Conservation (phyloP, 2,329 filamentous ascomycete genomes). For the Fusarium penzigii region DNA sequence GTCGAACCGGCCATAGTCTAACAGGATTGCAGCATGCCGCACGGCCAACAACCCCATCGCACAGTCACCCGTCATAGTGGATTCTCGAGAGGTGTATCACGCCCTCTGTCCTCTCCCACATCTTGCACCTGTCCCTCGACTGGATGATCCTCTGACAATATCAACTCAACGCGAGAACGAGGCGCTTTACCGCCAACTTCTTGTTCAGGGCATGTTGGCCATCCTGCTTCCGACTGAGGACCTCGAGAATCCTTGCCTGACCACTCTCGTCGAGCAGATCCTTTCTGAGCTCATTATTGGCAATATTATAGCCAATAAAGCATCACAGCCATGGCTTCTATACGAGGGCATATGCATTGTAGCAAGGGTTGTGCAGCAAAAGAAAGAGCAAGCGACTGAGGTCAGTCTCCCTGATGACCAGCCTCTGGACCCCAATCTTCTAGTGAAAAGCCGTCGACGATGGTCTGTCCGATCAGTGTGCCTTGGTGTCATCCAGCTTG, state of each 20-base stretch:
- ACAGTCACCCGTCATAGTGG: conserved; percentile 59
- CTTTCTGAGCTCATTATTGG: conserved; percentile 88
- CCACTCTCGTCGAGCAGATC: conserved; percentile 81
- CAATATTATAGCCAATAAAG: conserved; percentile 75
- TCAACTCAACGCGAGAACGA: conserved; percentile 74
- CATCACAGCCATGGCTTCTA: conserved; percentile 84
- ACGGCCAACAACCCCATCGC: conserved; percentile 61
- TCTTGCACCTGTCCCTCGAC: conserved; percentile 72
- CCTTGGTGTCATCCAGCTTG: conserved; percentile 57
- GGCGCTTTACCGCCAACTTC: conserved; percentile 78
- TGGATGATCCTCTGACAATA: conserved; percentile 50
- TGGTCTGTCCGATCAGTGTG: conserved; percentile 53
- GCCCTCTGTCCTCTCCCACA: conserved; percentile 78
- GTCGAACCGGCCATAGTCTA: conserved; percentile 9
- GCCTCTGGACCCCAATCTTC: conserved; percentile 8
- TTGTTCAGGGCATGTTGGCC: conserved; percentile 80
- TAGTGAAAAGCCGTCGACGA: conserved; percentile 16
- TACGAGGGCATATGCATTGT: conserved; percentile 82
- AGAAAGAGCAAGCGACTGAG: conserved; percentile 23
- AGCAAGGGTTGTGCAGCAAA: conserved; percentile 43
- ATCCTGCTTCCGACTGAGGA: conserved; percentile 91
- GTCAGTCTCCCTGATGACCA: conserved; percentile 15
- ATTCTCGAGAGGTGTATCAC: conserved; percentile 76
- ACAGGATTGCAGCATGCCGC: conserved; percentile 64
- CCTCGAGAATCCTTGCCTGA: conserved; percentile 82